phyloP scores from a whole-genome alignment of 2,329 filamentous ascomycete genomes.

The Penicillium crustosum region DNA sequence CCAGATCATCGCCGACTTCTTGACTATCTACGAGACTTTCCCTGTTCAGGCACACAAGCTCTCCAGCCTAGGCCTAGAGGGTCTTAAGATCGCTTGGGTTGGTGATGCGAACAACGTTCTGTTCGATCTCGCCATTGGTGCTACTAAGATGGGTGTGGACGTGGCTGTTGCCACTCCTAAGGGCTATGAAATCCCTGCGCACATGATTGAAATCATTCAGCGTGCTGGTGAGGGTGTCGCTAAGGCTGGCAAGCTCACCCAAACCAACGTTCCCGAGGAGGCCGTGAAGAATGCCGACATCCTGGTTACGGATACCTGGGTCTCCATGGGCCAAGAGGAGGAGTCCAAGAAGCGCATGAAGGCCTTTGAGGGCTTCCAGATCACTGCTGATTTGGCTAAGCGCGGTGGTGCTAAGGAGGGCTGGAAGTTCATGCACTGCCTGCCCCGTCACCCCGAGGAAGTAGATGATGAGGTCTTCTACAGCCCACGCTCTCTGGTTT shows the following conservation, averaged over 20 bases:
- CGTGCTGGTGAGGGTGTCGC: constrained; percentile 59
- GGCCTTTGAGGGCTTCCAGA: constrained; percentile 86
- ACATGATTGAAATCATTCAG: constrained; percentile 72
- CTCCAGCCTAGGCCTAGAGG: constrained; percentile 66
- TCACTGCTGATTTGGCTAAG: constrained; percentile 80
- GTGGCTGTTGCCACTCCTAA: constrained; percentile 82
- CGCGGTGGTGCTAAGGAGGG: constrained; percentile 79
- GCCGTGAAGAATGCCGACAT: constrained; percentile 83
- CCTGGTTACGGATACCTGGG: constrained; percentile 95
- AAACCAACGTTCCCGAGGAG: constrained; percentile 80
- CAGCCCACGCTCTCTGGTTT: constrained; percentile 78
- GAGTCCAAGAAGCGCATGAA: constrained; percentile 75
- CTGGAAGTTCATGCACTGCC: constrained; percentile 99
- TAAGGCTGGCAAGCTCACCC: constrained; percentile 64
- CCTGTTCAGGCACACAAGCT: constrained; percentile 45
- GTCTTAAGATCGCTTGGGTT: constrained; percentile 91
- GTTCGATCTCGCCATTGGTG: constrained; percentile 86
- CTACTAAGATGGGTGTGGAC: constrained; percentile 81
- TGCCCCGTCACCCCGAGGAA: constrained; percentile 89
- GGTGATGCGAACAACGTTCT: constrained; percentile 97
- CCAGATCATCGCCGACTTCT: constrained; percentile 89
- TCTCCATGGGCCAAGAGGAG: constrained; percentile 95
- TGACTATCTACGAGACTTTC: constrained; percentile 83
- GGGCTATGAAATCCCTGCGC: constrained; percentile 76
- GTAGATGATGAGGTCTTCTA: constrained; percentile 96